Percentiles rank a stretch among this genome's conserved stretches.
These are phyloP conservation scores for Yarrowia galli DNA, from an alignment of 1,139 yeast species.

Conservation along the genomic window DNA sequence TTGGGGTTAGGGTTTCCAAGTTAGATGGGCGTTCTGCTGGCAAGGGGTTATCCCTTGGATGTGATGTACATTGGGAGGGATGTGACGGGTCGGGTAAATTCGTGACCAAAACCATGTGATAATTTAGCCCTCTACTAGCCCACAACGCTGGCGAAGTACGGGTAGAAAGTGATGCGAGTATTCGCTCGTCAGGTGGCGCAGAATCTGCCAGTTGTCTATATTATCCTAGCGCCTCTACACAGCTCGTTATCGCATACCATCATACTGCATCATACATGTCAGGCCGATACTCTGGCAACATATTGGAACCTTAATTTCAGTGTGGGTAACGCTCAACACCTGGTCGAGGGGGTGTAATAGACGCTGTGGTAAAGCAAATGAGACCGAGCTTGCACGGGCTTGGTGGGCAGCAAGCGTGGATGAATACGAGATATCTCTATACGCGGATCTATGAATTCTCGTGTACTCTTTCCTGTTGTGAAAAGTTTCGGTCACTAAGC, in stretches of 20 bases:
- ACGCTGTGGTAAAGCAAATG: background rate
- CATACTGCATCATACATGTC: constrained; percentile 24
- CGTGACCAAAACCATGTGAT: constrained; percentile 3
- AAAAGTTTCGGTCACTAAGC: constrained; percentile 3
- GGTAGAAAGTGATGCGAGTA: background rate
- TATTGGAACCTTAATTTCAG: constrained; percentile 10
- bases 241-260: constrained; percentile 23
- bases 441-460: background rate
- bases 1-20: constrained; percentile 33
- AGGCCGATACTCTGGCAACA: constrained; percentile 35
- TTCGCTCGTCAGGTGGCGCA: background rate
- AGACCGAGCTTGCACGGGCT: background rate
- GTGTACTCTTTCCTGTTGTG: background rate
- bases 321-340: background rate
- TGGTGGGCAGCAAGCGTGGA: background rate
- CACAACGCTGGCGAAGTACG: background rate
- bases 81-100: constrained; percentile 27
- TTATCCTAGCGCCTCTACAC: background rate
- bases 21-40: constrained; percentile 22
- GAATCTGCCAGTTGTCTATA: background rate
- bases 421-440: background rate
- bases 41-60: constrained; percentile 36
- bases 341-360: background rate
- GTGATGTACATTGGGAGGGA: constrained; percentile 37
- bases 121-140: background rate